Percentiles rank a stretch among this genome's conserved stretches.
Evolutionary conservation across 345 rosid species (phyloP).

Genomic region (Eucalyptus virginea): DNA sequence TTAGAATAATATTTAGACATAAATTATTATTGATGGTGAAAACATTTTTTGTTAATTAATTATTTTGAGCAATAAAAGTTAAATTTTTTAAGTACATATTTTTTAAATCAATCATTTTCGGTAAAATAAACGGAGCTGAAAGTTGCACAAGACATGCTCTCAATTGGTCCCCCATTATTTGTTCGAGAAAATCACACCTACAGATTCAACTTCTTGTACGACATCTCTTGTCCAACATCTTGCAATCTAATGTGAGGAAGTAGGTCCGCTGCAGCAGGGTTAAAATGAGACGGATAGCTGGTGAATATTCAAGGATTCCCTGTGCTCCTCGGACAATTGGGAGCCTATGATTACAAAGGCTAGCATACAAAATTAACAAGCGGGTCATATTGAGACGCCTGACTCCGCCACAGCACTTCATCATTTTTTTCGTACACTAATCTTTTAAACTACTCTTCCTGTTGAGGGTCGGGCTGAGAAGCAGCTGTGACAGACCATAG

Average conservation of each 20-base stretch:
- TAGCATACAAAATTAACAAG: background rate
- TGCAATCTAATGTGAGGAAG: background rate
- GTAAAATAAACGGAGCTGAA: too few relatives aligned
- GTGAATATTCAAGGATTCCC: background rate
- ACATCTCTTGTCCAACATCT: background rate
- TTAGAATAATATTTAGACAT: too few relatives aligned
- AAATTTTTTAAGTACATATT: too few relatives aligned
- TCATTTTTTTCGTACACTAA: background rate
- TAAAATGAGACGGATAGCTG: background rate
- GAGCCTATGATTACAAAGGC: background rate
- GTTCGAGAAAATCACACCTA: background rate
- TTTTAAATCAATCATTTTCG: too few relatives aligned
- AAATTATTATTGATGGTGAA: too few relatives aligned
- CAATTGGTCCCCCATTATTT: background rate
- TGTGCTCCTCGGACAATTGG: background rate
- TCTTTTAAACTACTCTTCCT: background rate
- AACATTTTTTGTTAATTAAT: too few relatives aligned
- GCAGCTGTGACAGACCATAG: background rate
- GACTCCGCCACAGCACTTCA: background rate
- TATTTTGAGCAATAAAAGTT: too few relatives aligned
- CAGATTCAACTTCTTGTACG: background rate
- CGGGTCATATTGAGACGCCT: background rate
- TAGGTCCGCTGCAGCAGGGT: background rate
- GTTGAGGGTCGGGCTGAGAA: background rate
- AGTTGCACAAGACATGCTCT: background rate